Evolutionary conservation across 345 rosid genomes (phyloP), one percentile per base, ranked within the genome.

Genomic region (Melastoma malabathricum): DNA sequence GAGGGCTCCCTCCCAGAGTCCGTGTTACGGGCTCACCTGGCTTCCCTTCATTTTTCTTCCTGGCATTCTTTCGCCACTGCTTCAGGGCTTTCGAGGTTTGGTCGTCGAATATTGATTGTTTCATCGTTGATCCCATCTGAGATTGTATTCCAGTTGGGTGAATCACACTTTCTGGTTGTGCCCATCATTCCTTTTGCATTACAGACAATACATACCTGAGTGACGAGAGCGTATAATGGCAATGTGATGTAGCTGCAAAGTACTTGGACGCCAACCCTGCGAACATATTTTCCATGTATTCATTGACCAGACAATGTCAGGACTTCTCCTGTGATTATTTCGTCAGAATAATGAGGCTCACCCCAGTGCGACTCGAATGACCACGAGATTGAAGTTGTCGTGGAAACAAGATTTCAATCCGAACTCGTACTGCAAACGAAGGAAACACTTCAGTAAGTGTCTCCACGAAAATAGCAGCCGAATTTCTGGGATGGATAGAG

Each of bases 101-200:
- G 0, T 83, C 84, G 61, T 92, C 98, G 57, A 92, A 92, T 55
- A 92, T 84, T 3, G 98, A 77, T 56, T 71, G 65, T 71, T 92
- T 92, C 98, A 92, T 87, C 50, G 93, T 84, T 34, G 98, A 79
- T 51, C 97, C 98, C 98, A 87, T 92, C 97, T 87, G 71, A 45
- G 56, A 59, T 51, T 58, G 12, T 7, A 34, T 34, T 34, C 12
- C 10, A 34, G 12, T 6, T 34, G 12, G 41, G 41, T 34, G 12
- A 34, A 12, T 34, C 10, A 48, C 20, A 48, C 25, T 48, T n/a
- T 3, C 25, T 47, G 50, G 6, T 47, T 47, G 13, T 2, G 1
- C 41, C 41, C 12, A 6, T 34, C 41, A 34, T 34, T 34, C 41
- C 63, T n/a, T 23, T 22, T 49, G 38, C 27, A 15, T 47, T 14